Conservation (phyloP, 2,329 filamentous ascomycete genomes). For the Ophiostoma piceae region DNA sequence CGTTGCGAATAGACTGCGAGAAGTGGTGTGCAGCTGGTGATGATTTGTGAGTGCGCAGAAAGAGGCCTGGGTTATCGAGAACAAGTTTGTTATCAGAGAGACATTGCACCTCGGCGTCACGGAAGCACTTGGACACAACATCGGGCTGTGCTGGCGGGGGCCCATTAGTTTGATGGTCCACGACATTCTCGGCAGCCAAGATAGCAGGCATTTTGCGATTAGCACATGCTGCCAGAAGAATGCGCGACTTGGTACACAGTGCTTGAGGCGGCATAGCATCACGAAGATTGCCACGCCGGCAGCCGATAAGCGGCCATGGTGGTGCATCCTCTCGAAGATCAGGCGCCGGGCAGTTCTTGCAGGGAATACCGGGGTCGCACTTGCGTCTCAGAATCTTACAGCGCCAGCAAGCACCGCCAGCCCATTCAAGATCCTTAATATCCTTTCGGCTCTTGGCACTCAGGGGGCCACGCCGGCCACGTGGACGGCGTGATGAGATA, state of each 20-base stretch:
- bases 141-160: conserved; percentile 24
- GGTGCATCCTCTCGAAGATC: conserved; percentile 33
- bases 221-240: conserved; percentile 21
- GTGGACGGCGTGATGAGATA: conserved; percentile 29
- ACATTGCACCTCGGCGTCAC: conserved; percentile 31
- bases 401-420: conserved; percentile 33
- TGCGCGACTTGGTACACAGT: conserved; percentile 29
- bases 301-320: conserved; percentile 33
- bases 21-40: conserved; percentile 27
- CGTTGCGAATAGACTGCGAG: conserved; percentile 30
- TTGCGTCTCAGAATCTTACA: conserved; percentile 33
- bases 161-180: conserved; percentile 16
- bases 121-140: conserved; percentile 28
- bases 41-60: conserved; percentile 29
- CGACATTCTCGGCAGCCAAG: conserved; percentile 22
- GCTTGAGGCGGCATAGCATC: conserved; percentile 30
- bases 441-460: conserved; percentile 32
- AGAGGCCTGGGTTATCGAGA: conserved; percentile 29
- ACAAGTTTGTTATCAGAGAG: conserved; percentile 33
- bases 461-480: conserved; percentile 32
- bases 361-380: conserved; percentile 32
- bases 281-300: conserved; percentile 31
- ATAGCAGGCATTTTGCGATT: conserved; percentile 22
- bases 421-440: conserved; percentile 32
- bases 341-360: conserved; percentile 32